Base-by-base conservation (phyloP, 345 rosid species). In the Aethionema arabicum region DNA sequence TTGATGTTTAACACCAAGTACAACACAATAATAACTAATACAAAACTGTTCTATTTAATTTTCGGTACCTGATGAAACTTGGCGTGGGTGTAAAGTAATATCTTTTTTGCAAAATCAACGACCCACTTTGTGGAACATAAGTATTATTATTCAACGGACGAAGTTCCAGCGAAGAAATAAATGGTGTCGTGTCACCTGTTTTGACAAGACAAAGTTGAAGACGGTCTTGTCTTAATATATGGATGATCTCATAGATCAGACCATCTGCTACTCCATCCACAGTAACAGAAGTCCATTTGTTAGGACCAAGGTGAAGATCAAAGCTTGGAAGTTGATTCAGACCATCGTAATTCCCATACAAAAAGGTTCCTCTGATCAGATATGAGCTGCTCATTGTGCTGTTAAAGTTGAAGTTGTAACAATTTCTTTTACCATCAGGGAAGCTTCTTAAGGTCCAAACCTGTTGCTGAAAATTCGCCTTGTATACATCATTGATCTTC, bases 401-500 rank as follows among this genome's bases (percentile, higher is more conserved):
- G 27, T 21, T 21, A 21, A 72, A 67, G 62, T 7, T 68, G 48
- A 74, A 49, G 45, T 32, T 50, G 74, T 74, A 68, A 45, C 77
- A 74, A 61, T 74, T 74, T 63, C 77, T 63, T 53, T 56, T 4
- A 57, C 74, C 77, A 0, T 52, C 52, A 52, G 77, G 77, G 61
- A 74, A 74, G 57, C 62, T 68, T 74, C 77, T 63, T 4, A 74
- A 4, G 8, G 63, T 0, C 74, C 74, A 61, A 40, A 4, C 10
- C 48, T 67, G 76, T 62, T 61, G 68, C 59, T 67, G 72, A 36
- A 67, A 42, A 9, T 0, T n/a, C 0, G 63, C n/a, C 36, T 0
- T 52, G 43, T 60, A 67, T 0, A 9, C 1, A 0, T 54, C 49
- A 2, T 29, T 60, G 69, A 73, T 67, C 36, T 36, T 73, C 43